These are phyloP conservation scores for Coemansia sp. DNA, from an alignment of 192 early-diverging fungal species.

Conservation along the genomic window DNA sequence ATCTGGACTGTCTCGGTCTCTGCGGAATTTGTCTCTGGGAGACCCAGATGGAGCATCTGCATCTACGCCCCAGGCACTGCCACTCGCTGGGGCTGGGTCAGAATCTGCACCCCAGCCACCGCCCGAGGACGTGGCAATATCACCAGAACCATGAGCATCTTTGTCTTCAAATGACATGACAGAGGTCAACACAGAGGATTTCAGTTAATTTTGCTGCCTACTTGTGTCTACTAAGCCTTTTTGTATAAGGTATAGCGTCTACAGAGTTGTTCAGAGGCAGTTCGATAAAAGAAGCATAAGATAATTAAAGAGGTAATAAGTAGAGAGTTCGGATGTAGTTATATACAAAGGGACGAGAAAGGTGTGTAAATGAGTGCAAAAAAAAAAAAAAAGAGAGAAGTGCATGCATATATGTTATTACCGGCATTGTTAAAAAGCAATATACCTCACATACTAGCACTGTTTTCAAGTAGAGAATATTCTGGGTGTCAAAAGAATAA, in stretches of 20 bases:
- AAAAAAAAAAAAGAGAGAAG: slow-evolving; percentile 1
- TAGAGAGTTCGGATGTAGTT: slow-evolving; percentile 5
- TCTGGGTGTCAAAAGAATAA: background rate
- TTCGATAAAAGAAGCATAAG: slow-evolving; percentile 3
- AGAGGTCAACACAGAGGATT: background rate
- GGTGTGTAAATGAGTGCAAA: background rate
- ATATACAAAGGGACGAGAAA: slow-evolving; percentile 3
- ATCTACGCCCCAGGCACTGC: slow-evolving; percentile 30
- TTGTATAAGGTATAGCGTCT: slow-evolving; percentile 9
- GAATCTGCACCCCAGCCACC: slow-evolving; percentile 14
- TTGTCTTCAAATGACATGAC: slow-evolving; percentile 53
- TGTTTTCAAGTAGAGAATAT: background rate
- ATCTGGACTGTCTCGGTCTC: slow-evolving; percentile 50
- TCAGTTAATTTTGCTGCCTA: background rate
- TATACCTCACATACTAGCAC: background rate
- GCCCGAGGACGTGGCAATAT: slow-evolving; percentile 11
- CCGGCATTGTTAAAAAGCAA: background rate
- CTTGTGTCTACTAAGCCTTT: slow-evolving; percentile 6
- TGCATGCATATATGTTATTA: background rate
- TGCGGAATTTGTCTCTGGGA: slow-evolving; percentile 46
- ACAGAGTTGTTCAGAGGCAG: slow-evolving; percentile 4
- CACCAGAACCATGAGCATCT: slow-evolving; percentile 24
- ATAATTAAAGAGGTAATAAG: slow-evolving; percentile 1
- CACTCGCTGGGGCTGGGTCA: background rate
- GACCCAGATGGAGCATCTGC: slow-evolving; percentile 17